Evolutionary conservation across 495 filamentous ascomycete species (phyloP).

Genomic region (Daldinia decipiens): DNA sequence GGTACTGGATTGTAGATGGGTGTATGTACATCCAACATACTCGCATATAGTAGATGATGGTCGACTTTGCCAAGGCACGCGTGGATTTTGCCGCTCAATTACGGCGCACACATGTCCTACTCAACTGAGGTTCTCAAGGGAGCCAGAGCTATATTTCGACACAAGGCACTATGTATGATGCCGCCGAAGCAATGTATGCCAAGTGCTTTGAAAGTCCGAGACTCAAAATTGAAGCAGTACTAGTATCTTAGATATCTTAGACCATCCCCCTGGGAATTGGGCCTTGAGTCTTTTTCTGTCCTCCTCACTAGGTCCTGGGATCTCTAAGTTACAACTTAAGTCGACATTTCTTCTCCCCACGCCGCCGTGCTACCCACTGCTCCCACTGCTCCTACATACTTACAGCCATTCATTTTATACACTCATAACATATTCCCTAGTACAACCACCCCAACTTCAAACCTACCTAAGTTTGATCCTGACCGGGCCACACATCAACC

Average conservation of each 20-base stretch:
- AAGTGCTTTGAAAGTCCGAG: constrained; percentile 41
- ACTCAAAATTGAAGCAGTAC: constrained; percentile 16
- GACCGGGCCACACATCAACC: constrained; percentile 36
- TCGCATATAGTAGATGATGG: constrained; percentile 8
- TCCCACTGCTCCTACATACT: not conserved
- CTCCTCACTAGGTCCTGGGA: not conserved
- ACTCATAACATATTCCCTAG: constrained; percentile 13
- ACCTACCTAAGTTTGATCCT: constrained; percentile 37
- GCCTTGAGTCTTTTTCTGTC: constrained; percentile 18
- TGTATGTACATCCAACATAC: constrained; percentile 2
- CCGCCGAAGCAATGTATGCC: constrained; percentile 34
- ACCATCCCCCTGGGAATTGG: constrained; percentile 17
- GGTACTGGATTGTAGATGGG: constrained; percentile 7
- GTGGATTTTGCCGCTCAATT: constrained; percentile 47
- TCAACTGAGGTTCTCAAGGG: constrained; percentile 15
- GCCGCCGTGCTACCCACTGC: constrained; percentile 25
- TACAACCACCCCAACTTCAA: constrained; percentile 35
- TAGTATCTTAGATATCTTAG: constrained; percentile 42
- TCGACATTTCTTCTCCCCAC: constrained; percentile 7
- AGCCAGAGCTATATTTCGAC: constrained; percentile 28
- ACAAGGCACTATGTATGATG: constrained; percentile 31
- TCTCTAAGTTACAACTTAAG: constrained; percentile 19
- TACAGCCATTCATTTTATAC: constrained; percentile 19
- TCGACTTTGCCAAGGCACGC: constrained; percentile 30
- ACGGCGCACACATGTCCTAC: constrained; percentile 42